Percentiles rank a stretch among this genome's conserved stretches.
Evolutionary conservation across 2,329 filamentous ascomycete genomes (phyloP).

Genomic region (Raffaelea arxii): DNA sequence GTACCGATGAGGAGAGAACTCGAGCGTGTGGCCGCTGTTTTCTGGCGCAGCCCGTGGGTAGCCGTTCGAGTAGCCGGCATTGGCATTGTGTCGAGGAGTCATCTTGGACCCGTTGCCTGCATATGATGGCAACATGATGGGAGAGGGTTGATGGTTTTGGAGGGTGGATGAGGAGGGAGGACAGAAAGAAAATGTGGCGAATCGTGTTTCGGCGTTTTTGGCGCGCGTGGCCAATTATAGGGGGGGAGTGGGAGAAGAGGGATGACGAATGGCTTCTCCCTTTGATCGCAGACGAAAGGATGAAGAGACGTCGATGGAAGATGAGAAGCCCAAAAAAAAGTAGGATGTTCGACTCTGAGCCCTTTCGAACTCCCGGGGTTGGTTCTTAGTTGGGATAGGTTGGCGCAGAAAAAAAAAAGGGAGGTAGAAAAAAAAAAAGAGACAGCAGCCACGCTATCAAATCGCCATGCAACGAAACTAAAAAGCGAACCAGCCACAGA

Average conservation of each 20-base stretch:
- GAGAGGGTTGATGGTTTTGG: background rate
- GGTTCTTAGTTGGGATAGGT: no score
- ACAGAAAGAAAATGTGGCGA: no score
- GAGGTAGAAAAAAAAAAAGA: background rate
- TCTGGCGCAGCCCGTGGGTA: constrained; percentile 50
- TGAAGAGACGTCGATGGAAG: background rate
- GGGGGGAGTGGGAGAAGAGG: no score
- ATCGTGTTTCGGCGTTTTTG: no score
- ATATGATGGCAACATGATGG: constrained; percentile 52
- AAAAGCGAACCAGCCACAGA: constrained; percentile 31
- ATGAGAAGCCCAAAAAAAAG: background rate
- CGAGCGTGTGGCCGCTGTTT: constrained; percentile 52
- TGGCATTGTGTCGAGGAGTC: constrained; percentile 73
- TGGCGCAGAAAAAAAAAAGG: background rate
- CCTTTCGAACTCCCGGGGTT: no score
- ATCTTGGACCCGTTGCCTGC: constrained; percentile 49
- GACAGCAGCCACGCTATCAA: no score
- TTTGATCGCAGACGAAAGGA: background rate
- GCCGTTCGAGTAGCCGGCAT: constrained; percentile 68
- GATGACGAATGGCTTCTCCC: no score
- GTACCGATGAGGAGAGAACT: constrained; percentile 83
- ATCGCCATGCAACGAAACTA: no score
- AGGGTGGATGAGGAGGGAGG: background rate
- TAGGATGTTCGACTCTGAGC: no score
- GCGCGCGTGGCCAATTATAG: no score